A percentile compares a stretch with the other conserved stretches of the same genome.
Evolutionary conservation across 164 flowering plant species (phyloP).

Genomic region (Magnolia changhungtana): DNA sequence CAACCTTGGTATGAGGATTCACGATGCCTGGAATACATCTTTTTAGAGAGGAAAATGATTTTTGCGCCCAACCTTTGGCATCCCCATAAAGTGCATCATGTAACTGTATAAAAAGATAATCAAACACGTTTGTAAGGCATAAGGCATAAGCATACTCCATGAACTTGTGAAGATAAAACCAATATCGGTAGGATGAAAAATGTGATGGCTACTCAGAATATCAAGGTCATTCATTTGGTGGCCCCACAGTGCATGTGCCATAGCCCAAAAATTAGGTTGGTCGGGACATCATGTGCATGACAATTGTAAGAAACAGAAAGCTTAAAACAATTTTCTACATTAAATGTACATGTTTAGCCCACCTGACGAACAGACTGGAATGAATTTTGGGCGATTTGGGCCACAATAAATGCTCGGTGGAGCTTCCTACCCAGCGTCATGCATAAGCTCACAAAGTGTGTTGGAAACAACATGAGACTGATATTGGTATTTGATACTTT

Average conservation of each 20-base stretch:
- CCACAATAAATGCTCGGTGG: no score
- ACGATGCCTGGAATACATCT: constrained; percentile 64
- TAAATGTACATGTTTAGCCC: no score
- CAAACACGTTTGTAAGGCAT: background rate
- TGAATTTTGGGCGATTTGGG: no score
- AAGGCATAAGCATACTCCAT: background rate
- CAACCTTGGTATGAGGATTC: constrained; percentile 77
- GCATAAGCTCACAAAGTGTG: no score
- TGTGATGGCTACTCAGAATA: background rate
- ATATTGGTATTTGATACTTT: no score
- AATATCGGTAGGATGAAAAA: background rate
- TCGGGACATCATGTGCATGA: no score
- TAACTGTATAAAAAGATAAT: constrained; percentile 37
- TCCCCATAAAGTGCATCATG: constrained; percentile 67
- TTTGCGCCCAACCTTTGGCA: constrained; percentile 77
- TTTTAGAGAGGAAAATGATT: constrained; percentile 34
- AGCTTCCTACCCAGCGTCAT: no score
- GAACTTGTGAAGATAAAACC: background rate
- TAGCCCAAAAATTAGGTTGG: background rate
- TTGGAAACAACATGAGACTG: no score
- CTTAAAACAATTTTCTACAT: no score
- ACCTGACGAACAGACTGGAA: no score
- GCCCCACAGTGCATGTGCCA: background rate
- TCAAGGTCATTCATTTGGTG: background rate
- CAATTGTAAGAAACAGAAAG: no score